A percentile compares a stretch with the other conserved stretches of the same genome.
Conservation (phyloP, 441 rosid genomes). For the Croton laevigatus region DNA sequence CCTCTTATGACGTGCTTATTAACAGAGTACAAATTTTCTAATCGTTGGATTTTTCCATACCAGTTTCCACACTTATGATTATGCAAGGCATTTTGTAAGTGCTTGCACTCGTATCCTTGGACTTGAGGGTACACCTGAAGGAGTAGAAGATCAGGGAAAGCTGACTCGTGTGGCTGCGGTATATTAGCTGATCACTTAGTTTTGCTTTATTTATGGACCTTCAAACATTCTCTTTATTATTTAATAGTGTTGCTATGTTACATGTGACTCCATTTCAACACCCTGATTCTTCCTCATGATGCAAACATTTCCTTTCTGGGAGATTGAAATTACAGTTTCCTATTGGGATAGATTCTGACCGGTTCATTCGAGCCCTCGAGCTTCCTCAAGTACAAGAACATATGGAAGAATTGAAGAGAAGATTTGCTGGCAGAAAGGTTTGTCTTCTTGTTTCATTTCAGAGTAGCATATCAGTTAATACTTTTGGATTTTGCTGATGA, state of each 20-base stretch:
- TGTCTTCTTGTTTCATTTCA: conserved; percentile 15
- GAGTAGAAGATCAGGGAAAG: conserved; percentile 84
- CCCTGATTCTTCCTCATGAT: conserved; percentile 25
- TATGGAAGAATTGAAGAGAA: conserved; percentile 60
- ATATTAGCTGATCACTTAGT: conserved; percentile 28
- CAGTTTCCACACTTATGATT: conserved; percentile 82
- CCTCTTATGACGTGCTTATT: not conserved
- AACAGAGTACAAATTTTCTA: conserved; percentile 11
- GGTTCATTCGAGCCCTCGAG: conserved; percentile 66
- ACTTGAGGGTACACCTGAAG: conserved; percentile 83
- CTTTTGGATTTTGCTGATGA: conserved; percentile 7
- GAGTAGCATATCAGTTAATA: not conserved
- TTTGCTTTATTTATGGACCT: conserved; percentile 12
- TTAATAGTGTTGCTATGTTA: conserved; percentile 8
- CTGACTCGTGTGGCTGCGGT: conserved; percentile 81
- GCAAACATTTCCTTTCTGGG: conserved; percentile 30
- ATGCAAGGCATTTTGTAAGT: conserved; percentile 85
- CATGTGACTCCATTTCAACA: conserved; percentile 12
- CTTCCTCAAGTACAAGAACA: conserved; percentile 58
- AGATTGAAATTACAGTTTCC: conserved; percentile 61
- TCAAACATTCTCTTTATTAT: conserved; percentile 5
- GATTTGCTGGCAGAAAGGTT: conserved; percentile 74
- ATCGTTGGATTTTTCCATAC: not conserved
- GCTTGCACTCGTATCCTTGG: conserved; percentile 90
- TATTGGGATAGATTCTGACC: conserved; percentile 75